Conservation (phyloP, 805 yeast genomes). For the Kodamaea hsintzibuensis region DNA sequence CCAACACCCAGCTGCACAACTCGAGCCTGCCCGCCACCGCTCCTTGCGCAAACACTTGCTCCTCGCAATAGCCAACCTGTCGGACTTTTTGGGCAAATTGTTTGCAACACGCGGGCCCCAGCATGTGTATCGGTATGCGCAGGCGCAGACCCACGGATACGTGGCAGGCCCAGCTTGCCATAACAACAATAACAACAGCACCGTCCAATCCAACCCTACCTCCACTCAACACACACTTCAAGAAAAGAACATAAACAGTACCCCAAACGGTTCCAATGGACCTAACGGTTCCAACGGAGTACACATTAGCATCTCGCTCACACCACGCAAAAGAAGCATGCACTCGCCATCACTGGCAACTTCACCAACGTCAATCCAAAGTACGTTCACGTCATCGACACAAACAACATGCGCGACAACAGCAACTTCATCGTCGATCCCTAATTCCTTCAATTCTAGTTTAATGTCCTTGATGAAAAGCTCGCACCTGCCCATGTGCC, state of each 20-base stretch:
- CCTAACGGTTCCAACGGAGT: too few relatives aligned
- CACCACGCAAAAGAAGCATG: constrained; percentile 8
- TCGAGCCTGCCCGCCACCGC: constrained; percentile 7
- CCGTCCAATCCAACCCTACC: neutral
- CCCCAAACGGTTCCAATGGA: too few relatives aligned
- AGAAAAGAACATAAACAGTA: too few relatives aligned
- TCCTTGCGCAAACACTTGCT: constrained; percentile 28
- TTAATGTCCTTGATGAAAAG: constrained; percentile 4
- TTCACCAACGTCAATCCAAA: constrained; percentile 1
- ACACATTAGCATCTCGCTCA: constrained; percentile 1
- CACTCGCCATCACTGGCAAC: neutral
- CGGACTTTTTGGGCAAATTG: constrained; percentile 28
- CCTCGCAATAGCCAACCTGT: constrained; percentile 26
- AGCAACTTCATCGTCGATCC: neutral
- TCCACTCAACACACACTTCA: too few relatives aligned
- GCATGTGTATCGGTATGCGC: constrained; percentile 19
- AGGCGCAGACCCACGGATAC: neutral
- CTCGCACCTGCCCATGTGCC: constrained; percentile 5
- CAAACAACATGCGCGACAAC: neutral
- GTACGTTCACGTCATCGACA: neutral
- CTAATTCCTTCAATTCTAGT: constrained; percentile 5
- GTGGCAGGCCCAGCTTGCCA: neutral
- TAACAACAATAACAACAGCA: neutral
- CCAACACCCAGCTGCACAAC: constrained; percentile 5
- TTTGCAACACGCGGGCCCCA: constrained; percentile 33